These are phyloP conservation scores for Colletotrichum kahawae DNA, from an alignment of 2,329 filamentous ascomycete species.

Conservation along the genomic window DNA sequence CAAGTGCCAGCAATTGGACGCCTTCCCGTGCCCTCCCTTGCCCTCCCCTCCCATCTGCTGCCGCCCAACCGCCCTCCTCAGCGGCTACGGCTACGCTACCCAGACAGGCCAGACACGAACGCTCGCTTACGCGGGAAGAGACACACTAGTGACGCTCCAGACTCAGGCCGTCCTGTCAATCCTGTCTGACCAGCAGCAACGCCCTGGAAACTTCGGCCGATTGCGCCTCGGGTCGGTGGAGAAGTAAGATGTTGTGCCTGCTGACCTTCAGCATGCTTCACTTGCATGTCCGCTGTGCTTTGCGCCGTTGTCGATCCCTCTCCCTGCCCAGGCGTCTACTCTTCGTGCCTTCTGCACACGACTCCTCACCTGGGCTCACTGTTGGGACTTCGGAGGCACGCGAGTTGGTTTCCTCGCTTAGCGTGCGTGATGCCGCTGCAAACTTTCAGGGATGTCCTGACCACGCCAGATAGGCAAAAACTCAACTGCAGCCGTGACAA, in stretches of 20 bases:
- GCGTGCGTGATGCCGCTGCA: not conserved
- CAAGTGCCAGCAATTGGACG: not conserved
- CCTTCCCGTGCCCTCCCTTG: not conserved
- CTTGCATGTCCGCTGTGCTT: not conserved
- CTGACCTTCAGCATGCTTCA: not conserved
- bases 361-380: not conserved
- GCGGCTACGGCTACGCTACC: not conserved
- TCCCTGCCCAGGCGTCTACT: not conserved
- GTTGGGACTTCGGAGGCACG: not conserved
- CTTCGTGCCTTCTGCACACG: not conserved
- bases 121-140: not conserved
- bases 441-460: not conserved
- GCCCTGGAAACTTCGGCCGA: not conserved
- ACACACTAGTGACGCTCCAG: not conserved
- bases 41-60: not conserved
- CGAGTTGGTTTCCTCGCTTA: not conserved
- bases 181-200: not conserved
- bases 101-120: not conserved
- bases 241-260: not conserved
- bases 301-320: not conserved
- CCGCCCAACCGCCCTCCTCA: not conserved
- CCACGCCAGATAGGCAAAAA: not conserved
- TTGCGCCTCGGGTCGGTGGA: slow-evolving; percentile 1
- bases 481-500: not conserved
- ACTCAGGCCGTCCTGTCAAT: not conserved